Evolutionary conservation across 257 asterid genomes (phyloP).

Genomic region (Penstemon davidsonii): DNA sequence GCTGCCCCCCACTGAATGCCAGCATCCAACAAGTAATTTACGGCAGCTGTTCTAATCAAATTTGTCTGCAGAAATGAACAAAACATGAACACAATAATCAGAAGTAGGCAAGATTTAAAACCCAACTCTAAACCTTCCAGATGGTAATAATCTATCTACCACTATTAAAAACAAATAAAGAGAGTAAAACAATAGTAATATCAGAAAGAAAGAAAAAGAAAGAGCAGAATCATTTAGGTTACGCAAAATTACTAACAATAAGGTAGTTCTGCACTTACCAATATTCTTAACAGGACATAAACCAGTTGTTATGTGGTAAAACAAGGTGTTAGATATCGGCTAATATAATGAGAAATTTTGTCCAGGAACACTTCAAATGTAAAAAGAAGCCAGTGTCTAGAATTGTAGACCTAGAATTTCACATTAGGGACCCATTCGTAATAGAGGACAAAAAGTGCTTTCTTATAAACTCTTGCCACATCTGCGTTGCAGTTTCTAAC

Average conservation of each 20-base stretch:
- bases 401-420: neutral
- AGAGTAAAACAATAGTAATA: neutral
- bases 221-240: neutral
- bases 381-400: neutral
- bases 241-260: neutral
- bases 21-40: constrained; percentile 87
- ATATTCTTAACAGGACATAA: neutral
- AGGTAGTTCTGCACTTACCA: neutral
- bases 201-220: neutral
- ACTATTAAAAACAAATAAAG: neutral
- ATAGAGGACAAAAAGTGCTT: neutral
- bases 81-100: constrained; percentile 17
- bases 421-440: neutral
- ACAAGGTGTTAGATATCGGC: neutral
- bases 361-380: neutral
- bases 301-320: neutral
- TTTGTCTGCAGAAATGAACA: constrained; percentile 53
- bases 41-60: constrained; percentile 84
- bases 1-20: constrained; percentile 97
- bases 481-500: constrained; percentile 3
- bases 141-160: constrained; percentile 13
- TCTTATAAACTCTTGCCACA: neutral
- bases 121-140: constrained; percentile 5
- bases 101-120: constrained; percentile 9
- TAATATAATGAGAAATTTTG: neutral